A percentile compares a stretch with the other conserved stretches of the same genome.
phyloP scores from a whole-genome alignment of 495 filamentous ascomycete species.

The Neurospora sp. region DNA sequence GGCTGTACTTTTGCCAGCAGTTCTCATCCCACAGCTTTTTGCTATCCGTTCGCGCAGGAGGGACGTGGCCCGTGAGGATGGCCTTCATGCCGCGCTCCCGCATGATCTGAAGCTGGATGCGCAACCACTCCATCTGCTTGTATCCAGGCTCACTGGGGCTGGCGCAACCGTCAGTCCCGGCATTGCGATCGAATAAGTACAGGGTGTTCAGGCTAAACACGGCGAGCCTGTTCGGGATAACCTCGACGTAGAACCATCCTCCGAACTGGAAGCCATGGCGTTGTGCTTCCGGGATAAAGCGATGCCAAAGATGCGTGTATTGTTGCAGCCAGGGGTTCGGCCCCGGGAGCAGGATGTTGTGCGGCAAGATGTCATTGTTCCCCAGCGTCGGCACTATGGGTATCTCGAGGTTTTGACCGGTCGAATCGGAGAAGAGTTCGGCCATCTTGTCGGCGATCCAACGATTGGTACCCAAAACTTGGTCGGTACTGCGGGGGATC shows the following conservation, averaged over 20 bases:
- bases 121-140: constrained; percentile 92
- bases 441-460: constrained; percentile 66
- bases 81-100: constrained; percentile 83
- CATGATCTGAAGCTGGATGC: constrained; percentile 79
- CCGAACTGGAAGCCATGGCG: constrained; percentile 84
- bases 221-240: constrained; percentile 74
- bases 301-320: constrained; percentile 64
- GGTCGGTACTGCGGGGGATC: constrained; percentile 59
- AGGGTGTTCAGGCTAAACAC: constrained; percentile 95
- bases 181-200: constrained; percentile 91
- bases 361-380: constrained; percentile 95
- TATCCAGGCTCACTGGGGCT: constrained; percentile 71
- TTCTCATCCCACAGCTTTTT: constrained; percentile 84
- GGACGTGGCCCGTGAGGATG: constrained; percentile 88
- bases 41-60: constrained; percentile 70
- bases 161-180: constrained; percentile 82
- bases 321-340: constrained; percentile 74
- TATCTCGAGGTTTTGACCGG: constrained; percentile 49
- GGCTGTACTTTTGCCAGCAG: constrained; percentile 96
- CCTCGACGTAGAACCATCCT: constrained; percentile 90
- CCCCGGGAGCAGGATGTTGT: constrained; percentile 82
- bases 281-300: constrained; percentile 88
- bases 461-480: constrained; percentile 68
- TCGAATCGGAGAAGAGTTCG: constrained; percentile 52
- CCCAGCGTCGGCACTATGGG: constrained; percentile 86